Conservation (phyloP, 768 basidiomycete genomes). For the Termitomyces sp. region DNA sequence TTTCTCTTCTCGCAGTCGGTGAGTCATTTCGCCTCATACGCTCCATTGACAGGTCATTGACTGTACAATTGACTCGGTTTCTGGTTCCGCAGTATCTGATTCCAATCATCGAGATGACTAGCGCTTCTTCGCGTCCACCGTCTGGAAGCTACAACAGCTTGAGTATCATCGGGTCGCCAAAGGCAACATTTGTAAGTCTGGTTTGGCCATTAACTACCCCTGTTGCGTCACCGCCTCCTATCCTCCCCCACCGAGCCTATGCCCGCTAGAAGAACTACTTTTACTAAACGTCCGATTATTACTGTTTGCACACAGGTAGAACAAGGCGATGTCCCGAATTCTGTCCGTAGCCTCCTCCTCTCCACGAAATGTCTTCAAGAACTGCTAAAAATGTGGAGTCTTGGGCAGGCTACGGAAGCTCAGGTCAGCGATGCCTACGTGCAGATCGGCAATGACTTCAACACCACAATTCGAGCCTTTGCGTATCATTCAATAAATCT, state of each 20-base stretch:
- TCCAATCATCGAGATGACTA: conserved; percentile 5
- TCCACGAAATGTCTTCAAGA: conserved; percentile 84
- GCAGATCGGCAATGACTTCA: conserved; percentile 85
- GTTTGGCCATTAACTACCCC: neutral
- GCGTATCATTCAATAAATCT: conserved; percentile 67
- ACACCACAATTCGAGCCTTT: conserved; percentile 72
- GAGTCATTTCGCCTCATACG: neutral
- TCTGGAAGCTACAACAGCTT: conserved; percentile 6
- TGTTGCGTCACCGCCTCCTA: neutral
- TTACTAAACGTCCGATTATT: conserved; percentile 16
- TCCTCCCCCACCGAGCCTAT: neutral
- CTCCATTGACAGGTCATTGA: neutral
- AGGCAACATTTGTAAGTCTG: conserved; percentile 9
- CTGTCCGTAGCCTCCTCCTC: conserved; percentile 65
- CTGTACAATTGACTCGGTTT: neutral
- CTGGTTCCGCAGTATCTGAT: conserved; percentile 13
- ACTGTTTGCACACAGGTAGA: conserved; percentile 18
- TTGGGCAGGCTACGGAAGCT: conserved; percentile 47
- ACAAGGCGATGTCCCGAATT: conserved; percentile 46
- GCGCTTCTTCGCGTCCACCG: conserved; percentile 4
- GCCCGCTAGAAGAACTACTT: neutral
- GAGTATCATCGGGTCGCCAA: conserved; percentile 8
- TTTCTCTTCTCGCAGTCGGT: neutral
- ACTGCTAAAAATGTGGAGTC: conserved; percentile 63
- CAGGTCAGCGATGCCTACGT: conserved; percentile 91